These are phyloP conservation scores for Poronia punctata DNA, from an alignment of 495 filamentous ascomycete genomes.

Conservation along the genomic window DNA sequence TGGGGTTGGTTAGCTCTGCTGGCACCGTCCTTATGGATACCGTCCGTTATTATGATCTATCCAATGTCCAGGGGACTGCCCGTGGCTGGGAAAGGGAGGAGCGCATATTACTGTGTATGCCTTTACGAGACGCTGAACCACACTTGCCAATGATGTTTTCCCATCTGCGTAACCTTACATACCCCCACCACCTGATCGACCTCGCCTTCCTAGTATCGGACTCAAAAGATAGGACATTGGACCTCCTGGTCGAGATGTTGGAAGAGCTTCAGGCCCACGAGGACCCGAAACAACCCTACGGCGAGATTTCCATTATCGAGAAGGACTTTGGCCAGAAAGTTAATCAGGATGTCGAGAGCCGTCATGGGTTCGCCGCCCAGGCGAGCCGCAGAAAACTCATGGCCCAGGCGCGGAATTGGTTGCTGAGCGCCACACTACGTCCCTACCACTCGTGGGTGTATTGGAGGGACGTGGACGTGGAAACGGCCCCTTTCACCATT, in stretches of 20 bases:
- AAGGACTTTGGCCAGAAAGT: conserved; percentile 99
- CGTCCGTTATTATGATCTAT: conserved; percentile 92
- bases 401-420: conserved; percentile 97
- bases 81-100: conserved; percentile 93
- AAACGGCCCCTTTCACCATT: conserved; percentile 93
- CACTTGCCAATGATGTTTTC: conserved; percentile 98
- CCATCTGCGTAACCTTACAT: conserved; percentile 92
- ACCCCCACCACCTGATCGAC: conserved; percentile 93
- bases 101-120: conserved; percentile 90
- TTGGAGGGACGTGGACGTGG: conserved; percentile 97
- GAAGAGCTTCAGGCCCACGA: conserved; percentile 72
- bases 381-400: conserved; percentile 90
- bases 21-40: conserved; percentile 82
- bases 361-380: conserved; percentile 96
- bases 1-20: conserved; percentile 60
- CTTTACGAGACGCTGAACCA: conserved; percentile 84
- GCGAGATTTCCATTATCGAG: conserved; percentile 95
- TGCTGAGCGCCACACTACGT: conserved; percentile 85
- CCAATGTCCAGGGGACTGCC: conserved; percentile 79
- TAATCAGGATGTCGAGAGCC: conserved; percentile 94
- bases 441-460: conserved; percentile 99
- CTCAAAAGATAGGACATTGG: conserved; percentile 87
- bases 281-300: conserved; percentile 75
- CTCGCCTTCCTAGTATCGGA: conserved; percentile 96
- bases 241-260: conserved; percentile 63